phyloP scores from a whole-genome alignment of 768 basidiomycete genomes.

The Dacryopinax spathularia region DNA sequence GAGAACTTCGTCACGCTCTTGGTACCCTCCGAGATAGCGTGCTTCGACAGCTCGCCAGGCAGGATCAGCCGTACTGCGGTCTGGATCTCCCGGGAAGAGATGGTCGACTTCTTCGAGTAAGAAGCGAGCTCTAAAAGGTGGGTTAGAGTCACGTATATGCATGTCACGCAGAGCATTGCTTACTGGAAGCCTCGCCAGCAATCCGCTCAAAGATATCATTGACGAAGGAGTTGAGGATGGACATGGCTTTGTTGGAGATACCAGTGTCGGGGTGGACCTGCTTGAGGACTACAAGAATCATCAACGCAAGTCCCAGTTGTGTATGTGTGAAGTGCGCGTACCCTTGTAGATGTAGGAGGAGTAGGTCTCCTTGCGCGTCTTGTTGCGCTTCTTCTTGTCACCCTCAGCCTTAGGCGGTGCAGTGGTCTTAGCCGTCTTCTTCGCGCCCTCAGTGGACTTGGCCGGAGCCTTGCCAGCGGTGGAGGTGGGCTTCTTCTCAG shows the following conservation, averaged over 20 bases:
- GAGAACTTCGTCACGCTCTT: conserved; percentile 53
- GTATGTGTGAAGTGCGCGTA: conserved; percentile 23
- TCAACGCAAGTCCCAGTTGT: not conserved
- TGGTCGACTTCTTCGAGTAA: conserved; percentile 98
- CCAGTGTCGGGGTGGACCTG: conserved; percentile 97
- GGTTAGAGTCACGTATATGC: not conserved
- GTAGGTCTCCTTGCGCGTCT: conserved; percentile 82
- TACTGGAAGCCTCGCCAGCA: conserved; percentile 77
- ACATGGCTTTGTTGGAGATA: conserved; percentile 96
- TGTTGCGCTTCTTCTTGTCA: conserved; percentile 73
- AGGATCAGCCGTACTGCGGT: conserved; percentile 90
- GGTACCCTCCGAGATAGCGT: conserved; percentile 92
- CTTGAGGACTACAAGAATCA: conserved; percentile 52
- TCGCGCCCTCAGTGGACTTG: conserved; percentile 34
- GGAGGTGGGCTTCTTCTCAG: conserved; percentile 43
- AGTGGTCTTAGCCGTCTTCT: conserved; percentile 29
- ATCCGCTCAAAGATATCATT: conserved; percentile 91
- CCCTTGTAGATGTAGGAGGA: conserved; percentile 93
- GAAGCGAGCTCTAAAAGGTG: conserved; percentile 63
- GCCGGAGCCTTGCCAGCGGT: conserved; percentile 42
- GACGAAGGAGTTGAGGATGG: conserved; percentile 82
- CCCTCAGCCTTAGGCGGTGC: conserved; percentile 44
- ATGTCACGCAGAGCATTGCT: conserved; percentile 18
- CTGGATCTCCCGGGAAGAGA: conserved; percentile 96
- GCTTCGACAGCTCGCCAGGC: conserved; percentile 94